Base-by-base conservation (phyloP, 2,329 filamentous ascomycete genomes). In the Colletotrichum orbiculare region DNA sequence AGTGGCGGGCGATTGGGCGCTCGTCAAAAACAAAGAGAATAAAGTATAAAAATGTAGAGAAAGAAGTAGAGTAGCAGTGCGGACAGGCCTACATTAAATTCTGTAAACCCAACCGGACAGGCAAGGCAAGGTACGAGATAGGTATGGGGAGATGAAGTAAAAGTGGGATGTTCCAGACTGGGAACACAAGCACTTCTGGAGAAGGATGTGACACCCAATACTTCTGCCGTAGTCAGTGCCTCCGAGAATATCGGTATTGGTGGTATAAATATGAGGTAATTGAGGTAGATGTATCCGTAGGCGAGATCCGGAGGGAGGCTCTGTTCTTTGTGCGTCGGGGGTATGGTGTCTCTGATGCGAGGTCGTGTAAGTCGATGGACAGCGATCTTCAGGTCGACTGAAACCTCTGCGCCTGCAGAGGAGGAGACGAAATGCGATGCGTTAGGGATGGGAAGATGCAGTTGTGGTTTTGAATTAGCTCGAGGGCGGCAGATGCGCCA, bases 361-460 rank as follows among this genome's bases (percentile, higher is more conserved):
- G 42, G 43, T 48, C 47, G 54, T 50, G 46, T 58, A 58, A 50
- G 55, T 43, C 55, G 55, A 58, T 58, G 46, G 45, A 49, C 55
- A 58, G 55, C 55, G 55, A 58, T 58, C 55, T 43, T 58, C 55
- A 58, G 55, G 45, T 47, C 46, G 38, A 35, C 38, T 50, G 55
- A 58, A 47, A 58, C 46, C 38, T 50, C 55, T 58, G 55, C 55
- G 50, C 25, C 25, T 25, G 25, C 25, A 33, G 55, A 58, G 38
- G 45, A 45, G 55, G 46, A 58, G 55, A 8, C 25, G 25, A 25
- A 12, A 46, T 42, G 33, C 53, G 42, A 55, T 55, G 53, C 42
- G 53, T 34, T 42, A 45, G 39, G 38, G n/a, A 54, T 35, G 33
- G 39, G 39, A 54, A 41, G 25, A 25, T 37, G 12, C 43, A 12